Evolutionary conservation across 768 basidiomycete genomes (phyloP).

Genomic region (Postia placenta): DNA sequence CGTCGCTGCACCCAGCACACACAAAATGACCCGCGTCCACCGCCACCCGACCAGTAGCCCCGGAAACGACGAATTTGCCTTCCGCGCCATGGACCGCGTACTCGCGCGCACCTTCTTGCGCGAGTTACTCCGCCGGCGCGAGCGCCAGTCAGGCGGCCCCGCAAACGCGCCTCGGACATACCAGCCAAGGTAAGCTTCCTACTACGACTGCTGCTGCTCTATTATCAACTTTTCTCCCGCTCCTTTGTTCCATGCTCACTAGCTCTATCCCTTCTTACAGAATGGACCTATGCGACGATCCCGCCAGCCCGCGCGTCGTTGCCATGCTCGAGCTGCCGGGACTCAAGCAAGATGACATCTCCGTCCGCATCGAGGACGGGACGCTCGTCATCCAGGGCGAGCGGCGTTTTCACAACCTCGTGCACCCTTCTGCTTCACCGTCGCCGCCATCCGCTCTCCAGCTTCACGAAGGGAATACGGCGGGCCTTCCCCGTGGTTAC

Average conservation of each 20-base stretch:
- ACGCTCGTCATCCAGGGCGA: slow-evolving; percentile 30
- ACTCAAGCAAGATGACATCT: slow-evolving; percentile 29
- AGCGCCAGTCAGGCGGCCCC: slow-evolving; percentile 3
- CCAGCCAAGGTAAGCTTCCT: slow-evolving; percentile 8
- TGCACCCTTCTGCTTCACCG: slow-evolving; percentile 3
- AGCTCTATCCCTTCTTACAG: slow-evolving; percentile 16
- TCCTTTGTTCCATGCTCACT: not conserved
- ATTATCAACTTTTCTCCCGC: not conserved
- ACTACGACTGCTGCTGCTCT: not conserved
- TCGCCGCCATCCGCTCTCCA: not conserved
- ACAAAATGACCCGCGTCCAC: slow-evolving; percentile 5
- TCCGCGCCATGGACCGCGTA: slow-evolving; percentile 10
- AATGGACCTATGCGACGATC: slow-evolving; percentile 35
- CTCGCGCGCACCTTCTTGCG: slow-evolving; percentile 11
- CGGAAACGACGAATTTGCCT: slow-evolving; percentile 5
- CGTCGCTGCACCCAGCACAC: slow-evolving; percentile 2
- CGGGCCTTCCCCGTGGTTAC: slow-evolving; percentile 16
- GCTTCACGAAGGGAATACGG: slow-evolving; percentile 1
- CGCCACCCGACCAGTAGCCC: too few relatives aligned
- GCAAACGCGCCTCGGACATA: slow-evolving; percentile 3
- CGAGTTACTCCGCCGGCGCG: slow-evolving; percentile 2
- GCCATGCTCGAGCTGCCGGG: slow-evolving; percentile 37
- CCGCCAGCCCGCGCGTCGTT: slow-evolving; percentile 24
- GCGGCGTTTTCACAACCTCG: slow-evolving; percentile 18
- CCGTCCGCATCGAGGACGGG: slow-evolving; percentile 27